A percentile compares a stretch with the other conserved stretches of the same genome.
Conservation (phyloP, 495 filamentous ascomycete genomes). For the Aspergillus sclerotioniger region DNA sequence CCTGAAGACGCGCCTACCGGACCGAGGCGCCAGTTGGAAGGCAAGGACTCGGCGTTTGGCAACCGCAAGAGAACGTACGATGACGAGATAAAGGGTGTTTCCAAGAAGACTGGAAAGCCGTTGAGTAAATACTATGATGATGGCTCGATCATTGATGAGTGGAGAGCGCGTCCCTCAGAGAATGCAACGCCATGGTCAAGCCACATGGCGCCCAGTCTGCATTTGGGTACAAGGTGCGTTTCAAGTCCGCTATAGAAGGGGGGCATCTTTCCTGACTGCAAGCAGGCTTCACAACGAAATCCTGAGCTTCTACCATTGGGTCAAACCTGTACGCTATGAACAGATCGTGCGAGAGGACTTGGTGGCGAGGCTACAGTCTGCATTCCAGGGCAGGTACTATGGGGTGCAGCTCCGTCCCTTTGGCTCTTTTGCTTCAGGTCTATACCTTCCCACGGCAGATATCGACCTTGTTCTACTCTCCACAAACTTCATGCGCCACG, state of each 20-base stretch:
- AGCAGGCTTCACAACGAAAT: constrained; percentile 76
- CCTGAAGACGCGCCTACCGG: constrained; percentile 40
- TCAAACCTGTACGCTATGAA: constrained; percentile 75
- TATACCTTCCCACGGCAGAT: constrained; percentile 89
- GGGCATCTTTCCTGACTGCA: constrained; percentile 2
- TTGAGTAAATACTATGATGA: constrained; percentile 36
- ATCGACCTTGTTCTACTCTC: constrained; percentile 92
- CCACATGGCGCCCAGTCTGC: constrained; percentile 26
- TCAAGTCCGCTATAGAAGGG: neutral
- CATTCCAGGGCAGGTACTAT: constrained; percentile 50
- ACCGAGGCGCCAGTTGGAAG: constrained; percentile 23
- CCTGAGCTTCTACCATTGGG: constrained; percentile 81
- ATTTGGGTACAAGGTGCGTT: constrained; percentile 34
- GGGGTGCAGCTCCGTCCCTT: constrained; percentile 67
- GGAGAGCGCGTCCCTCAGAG: constrained; percentile 47
- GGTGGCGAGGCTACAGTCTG: constrained; percentile 57
- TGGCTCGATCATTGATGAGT: constrained; percentile 55
- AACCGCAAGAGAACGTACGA: constrained; percentile 69
- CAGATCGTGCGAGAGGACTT: constrained; percentile 68
- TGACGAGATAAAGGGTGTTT: constrained; percentile 58
- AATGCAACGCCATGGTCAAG: constrained; percentile 62
- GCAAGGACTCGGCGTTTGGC: constrained; percentile 37
- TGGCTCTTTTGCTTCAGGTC: constrained; percentile 85
- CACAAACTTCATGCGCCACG: constrained; percentile 47
- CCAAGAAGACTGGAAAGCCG: constrained; percentile 44